Conservation (phyloP, 2,329 filamentous ascomycete species). For the Graphilbum sp. region DNA sequence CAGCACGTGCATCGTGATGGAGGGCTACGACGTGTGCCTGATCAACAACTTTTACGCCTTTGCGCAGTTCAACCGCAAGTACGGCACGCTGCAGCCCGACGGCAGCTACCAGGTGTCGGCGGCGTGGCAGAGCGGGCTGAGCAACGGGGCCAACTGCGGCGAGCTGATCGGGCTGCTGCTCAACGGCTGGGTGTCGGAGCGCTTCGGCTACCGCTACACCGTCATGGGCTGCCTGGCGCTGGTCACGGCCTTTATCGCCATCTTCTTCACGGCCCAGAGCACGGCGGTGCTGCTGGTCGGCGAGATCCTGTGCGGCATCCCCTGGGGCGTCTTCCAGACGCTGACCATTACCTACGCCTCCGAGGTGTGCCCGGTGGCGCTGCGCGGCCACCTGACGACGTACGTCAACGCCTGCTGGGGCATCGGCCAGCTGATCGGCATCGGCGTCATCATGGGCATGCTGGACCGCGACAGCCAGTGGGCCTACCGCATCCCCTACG, state of each 20-base stretch:
- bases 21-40: slow-evolving; percentile 70
- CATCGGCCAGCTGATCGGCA: slow-evolving; percentile 56
- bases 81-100: slow-evolving; percentile 30
- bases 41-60: slow-evolving; percentile 58
- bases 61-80: slow-evolving; percentile 38
- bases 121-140: slow-evolving; percentile 45
- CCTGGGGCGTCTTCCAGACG: slow-evolving; percentile 23
- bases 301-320: slow-evolving; percentile 43
- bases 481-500: slow-evolving; percentile 52
- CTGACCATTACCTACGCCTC: slow-evolving; percentile 48
- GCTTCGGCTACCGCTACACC: slow-evolving; percentile 51
- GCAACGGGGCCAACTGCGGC: slow-evolving; percentile 37
- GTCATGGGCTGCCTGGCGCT: slow-evolving; percentile 40
- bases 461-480: slow-evolving; percentile 43
- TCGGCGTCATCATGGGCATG: slow-evolving; percentile 57
- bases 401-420: slow-evolving; percentile 69
- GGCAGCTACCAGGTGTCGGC: slow-evolving; percentile 37
- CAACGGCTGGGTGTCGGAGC: slow-evolving; percentile 49
- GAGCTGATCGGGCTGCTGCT: slow-evolving; percentile 51
- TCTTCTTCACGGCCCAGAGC: slow-evolving; percentile 49
- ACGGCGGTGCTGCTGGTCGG: slow-evolving; percentile 41
- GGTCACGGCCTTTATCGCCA: slow-evolving; percentile 39
- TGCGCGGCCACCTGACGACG: slow-evolving; percentile 56
- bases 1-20: slow-evolving; percentile 85
- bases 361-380: slow-evolving; percentile 56